Evolutionary conservation across 2,329 filamentous ascomycete species (phyloP), one percentile per base, ranked within the genome.

Genomic region (Anthostomella pinea): DNA sequence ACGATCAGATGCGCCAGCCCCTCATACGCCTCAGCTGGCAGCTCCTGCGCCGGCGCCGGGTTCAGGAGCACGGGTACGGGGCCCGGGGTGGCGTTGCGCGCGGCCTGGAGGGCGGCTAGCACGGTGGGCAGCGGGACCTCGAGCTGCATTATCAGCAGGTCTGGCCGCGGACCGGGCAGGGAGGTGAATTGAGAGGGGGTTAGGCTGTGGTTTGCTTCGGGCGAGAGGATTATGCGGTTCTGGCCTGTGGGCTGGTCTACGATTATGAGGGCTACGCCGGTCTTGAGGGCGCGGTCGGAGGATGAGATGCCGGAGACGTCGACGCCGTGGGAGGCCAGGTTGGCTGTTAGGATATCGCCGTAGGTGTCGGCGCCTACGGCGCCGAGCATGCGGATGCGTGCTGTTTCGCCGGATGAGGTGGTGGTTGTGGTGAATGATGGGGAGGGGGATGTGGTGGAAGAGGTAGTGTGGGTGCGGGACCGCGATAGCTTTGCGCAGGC

Each of bases 401-500:
- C 65, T 6, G 59, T 60, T 7, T 56, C 57, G 5, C 40, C 18
- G 3, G 39, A n/a, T 27, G 28, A 57, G 13, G 54, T 44, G 4
- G 64, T 53, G 20, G 73, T 58, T 30, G 55, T 41, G 35, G 61
- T 48, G 23, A 58, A 7, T 24, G 25, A 59, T 10, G 54, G 48
- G 4, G 64, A 14, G 49, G n/a, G n/a, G n/a, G n/a, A n/a, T n/a
- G n/a, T n/a, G n/a, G n/a, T n/a, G n/a, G n/a, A n/a, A n/a, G n/a
- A n/a, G n/a, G n/a, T n/a, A 20, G 73, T 59, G 28, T 53, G 44
- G 38, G 61, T 52, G 21, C 68, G 69, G 18, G 72, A 57, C 30
- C 84, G 77, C 1, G 87, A 93, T 33, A 94, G 77, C 46, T 91
- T 86, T 33, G 83, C 86, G 65, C 85, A 89, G 16, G 89, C 88